phyloP scores from a whole-genome alignment of 768 basidiomycete genomes.

The Cyclocybe aegerita region DNA sequence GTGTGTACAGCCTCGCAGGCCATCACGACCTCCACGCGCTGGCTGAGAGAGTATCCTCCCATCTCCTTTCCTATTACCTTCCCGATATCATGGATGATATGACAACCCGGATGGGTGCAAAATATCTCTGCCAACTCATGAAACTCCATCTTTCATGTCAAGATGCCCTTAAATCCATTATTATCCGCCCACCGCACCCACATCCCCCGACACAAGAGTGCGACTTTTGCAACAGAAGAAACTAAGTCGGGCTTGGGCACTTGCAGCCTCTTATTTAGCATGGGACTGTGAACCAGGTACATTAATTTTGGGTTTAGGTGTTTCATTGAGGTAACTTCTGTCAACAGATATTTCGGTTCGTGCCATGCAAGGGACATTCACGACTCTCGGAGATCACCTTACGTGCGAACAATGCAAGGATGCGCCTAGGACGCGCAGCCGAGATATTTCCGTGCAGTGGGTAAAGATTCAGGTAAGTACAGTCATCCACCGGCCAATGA shows the following conservation, averaged over 20 bases:
- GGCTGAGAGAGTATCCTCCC: constrained; percentile 18
- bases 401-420: constrained; percentile 27
- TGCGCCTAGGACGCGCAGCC: constrained; percentile 21
- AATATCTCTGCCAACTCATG: constrained; percentile 27
- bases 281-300: constrained; percentile 39
- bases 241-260: constrained; percentile 37
- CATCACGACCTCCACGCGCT: constrained; percentile 17
- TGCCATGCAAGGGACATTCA: constrained; percentile 25
- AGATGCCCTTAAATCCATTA: constrained; percentile 24
- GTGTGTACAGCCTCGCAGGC: constrained; percentile 23
- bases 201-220: constrained; percentile 30
- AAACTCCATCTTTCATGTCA: constrained; percentile 21
- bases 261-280: constrained; percentile 32
- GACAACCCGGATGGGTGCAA: constrained; percentile 23
- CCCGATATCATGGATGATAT: constrained; percentile 24
- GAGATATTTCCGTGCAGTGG: constrained; percentile 29
- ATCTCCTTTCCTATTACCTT: constrained; percentile 24
- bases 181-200: constrained; percentile 26
- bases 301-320: constrained; percentile 5
- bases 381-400: constrained; percentile 25
- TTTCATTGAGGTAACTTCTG: not conserved
- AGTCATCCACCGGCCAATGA: too few relatives aligned
- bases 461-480: constrained; percentile 30
- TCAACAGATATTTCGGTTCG: constrained; percentile 25
- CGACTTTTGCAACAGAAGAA: constrained; percentile 31